Percentiles rank a stretch among this genome's conserved stretches.
Evolutionary conservation across 192 early-diverging fungal genomes (phyloP).

Genomic region (Backusella westeae): DNA sequence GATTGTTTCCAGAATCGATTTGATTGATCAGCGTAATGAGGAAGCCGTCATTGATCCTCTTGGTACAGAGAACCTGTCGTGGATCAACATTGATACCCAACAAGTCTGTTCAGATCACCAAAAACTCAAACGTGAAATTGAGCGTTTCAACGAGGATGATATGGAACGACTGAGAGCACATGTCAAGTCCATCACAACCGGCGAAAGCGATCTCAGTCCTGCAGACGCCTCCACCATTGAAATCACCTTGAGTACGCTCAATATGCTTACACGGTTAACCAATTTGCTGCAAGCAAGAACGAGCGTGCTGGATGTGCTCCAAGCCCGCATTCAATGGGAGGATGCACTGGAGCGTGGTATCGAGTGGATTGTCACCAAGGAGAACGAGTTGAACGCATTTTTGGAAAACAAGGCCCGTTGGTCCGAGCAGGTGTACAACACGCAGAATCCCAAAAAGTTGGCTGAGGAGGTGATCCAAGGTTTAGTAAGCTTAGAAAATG

Average conservation of each 20-base stretch:
- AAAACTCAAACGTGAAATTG: slow-evolving; percentile 35
- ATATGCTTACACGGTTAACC: slow-evolving; percentile 36
- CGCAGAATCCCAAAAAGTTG: slow-evolving; percentile 9
- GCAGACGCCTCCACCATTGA: slow-evolving; percentile 48
- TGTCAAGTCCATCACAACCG: slow-evolving; percentile 29
- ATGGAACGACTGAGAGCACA: slow-evolving; percentile 43
- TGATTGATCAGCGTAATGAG: slow-evolving; percentile 24
- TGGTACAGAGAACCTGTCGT: slow-evolving; percentile 2
- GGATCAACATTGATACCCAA: slow-evolving; percentile 16
- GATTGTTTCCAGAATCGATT: slow-evolving; percentile 38
- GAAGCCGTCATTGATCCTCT: slow-evolving; percentile 27
- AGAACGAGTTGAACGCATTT: slow-evolving; percentile 26
- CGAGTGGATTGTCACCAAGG: slow-evolving; percentile 17
- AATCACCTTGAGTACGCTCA: slow-evolving; percentile 42
- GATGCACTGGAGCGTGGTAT: slow-evolving; percentile 20
- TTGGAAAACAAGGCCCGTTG: slow-evolving; percentile 22
- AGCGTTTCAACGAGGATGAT: slow-evolving; percentile 44
- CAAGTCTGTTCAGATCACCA: slow-evolving; percentile 31
- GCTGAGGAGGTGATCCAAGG: slow-evolving; percentile 21
- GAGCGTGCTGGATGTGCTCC: slow-evolving; percentile 20
- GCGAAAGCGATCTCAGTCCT: slow-evolving; percentile 31
- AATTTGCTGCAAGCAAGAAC: slow-evolving; percentile 27
- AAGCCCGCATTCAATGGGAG: slow-evolving; percentile 41
- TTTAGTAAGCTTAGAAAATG: slow-evolving; percentile 24
- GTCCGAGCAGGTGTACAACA: background rate